Base-by-base conservation (phyloP, 1,139 yeast genomes). In the Fermentozyma sake region DNA sequence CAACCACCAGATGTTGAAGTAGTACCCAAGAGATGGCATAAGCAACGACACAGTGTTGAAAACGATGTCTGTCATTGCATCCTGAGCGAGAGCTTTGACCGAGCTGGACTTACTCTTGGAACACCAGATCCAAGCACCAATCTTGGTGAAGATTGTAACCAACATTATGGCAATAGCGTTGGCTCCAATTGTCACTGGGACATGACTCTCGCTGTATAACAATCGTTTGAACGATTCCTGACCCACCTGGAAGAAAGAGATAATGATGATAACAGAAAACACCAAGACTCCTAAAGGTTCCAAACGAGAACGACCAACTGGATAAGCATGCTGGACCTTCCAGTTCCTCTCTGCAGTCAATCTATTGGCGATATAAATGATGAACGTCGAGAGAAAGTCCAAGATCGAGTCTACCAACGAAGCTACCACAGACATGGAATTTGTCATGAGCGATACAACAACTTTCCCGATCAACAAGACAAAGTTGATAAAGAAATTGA, bases 261-360 rank as follows among this genome's bases (percentile, higher is more conserved):
- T 62, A 20, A 82, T 76, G 41, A 83, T 83, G 25, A 83, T 64
- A 16, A 81, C 67, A 2, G 86, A 77, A 43, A 83, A 83, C 2
- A 83, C 77, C 36, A 83, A 62, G 9, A 83, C 82, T 0, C 94
- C 93, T 32, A 83, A 66, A 0, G 94, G 94, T 45, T 82, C 93
- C 25, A 83, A 58, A 33, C 89, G 68, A 23, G 78, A 68, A 23
- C 85, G 61, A 3, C 93, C 93, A 6, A 82, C 76, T 0, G 93
- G 94, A 39, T 75, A 65, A 4, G 63, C 29, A 34, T 61, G 64
- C 24, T 61, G 58, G 5, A 61, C 61, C 28, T 62, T 60, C 74
- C 76, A 66, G 40, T 75, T 76, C 17, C 68, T 61, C 20, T 65
- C 63, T n/a, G 67, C 70, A 1, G 83, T 72, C 23, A 83, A 59